Percentiles rank a stretch among this genome's conserved stretches.
Evolutionary conservation across 1,284 basidiomycete species (phyloP).

Genomic region (Naganishia sp.): DNA sequence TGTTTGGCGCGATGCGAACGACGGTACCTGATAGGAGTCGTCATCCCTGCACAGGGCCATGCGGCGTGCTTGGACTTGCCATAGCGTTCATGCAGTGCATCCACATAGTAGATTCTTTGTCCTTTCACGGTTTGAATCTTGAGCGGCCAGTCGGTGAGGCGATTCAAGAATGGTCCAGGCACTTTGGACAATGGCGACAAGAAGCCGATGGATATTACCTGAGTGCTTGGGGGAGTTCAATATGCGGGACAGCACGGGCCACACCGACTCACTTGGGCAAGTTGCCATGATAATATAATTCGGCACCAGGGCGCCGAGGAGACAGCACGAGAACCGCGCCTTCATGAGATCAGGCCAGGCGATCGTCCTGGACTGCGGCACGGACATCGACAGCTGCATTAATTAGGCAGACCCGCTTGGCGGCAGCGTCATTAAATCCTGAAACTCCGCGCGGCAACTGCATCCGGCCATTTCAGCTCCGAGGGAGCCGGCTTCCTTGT

Average conservation of each 20-base stretch:
- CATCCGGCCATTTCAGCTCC: too few relatives aligned
- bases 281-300: neutral
- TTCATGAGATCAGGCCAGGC: constrained; percentile 1
- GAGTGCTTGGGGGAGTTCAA: neutral
- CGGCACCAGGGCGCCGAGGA: neutral
- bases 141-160: constrained; percentile 21
- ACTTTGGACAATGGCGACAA: constrained; percentile 17
- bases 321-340: neutral
- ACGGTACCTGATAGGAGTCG: neutral
- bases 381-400: neutral
- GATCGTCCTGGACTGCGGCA: neutral
- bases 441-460: neutral
- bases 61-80: too few relatives aligned
- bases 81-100: constrained; percentile 18
- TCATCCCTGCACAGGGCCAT: too few relatives aligned
- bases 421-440: too few relatives aligned
- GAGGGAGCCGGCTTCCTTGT: too few relatives aligned
- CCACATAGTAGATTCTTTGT: constrained; percentile 10
- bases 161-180: constrained; percentile 5
- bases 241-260: neutral
- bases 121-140: constrained; percentile 15
- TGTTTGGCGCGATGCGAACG: constrained; percentile 6
- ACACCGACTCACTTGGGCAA: neutral
- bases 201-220: constrained; percentile 6
- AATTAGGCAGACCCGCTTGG: too few relatives aligned